phyloP scores from a whole-genome alignment of 2,329 filamentous ascomycete genomes.

The Talaromyces sp. region DNA sequence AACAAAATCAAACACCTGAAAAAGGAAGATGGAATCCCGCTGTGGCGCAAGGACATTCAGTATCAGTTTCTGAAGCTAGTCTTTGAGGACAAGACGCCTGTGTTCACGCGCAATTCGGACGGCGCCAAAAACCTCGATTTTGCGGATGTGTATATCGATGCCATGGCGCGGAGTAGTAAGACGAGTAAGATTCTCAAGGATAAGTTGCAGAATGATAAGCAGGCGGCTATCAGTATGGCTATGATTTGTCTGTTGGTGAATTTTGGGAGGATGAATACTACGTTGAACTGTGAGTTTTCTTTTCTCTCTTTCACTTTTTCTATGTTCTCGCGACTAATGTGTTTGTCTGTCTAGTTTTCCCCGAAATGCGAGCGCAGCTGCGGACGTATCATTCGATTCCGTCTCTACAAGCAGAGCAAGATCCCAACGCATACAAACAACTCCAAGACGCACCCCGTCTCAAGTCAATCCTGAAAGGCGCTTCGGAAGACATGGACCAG shows the following conservation, averaged over 20 bases:
- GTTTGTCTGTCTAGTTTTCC: constrained; percentile 67
- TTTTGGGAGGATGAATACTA: constrained; percentile 97
- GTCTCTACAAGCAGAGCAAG: constrained; percentile 89
- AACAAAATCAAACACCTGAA: constrained; percentile 65
- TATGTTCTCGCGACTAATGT: background rate
- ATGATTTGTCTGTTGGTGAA: constrained; percentile 99
- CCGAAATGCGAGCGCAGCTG: constrained; percentile 96
- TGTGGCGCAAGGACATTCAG: constrained; percentile 65
- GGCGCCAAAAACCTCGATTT: constrained; percentile 70
- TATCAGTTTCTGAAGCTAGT: constrained; percentile 60
- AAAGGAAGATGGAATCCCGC: constrained; percentile 62
- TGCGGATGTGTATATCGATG: constrained; percentile 95
- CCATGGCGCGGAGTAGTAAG: constrained; percentile 98
- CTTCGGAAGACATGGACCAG: constrained; percentile 84
- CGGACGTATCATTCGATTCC: constrained; percentile 98
- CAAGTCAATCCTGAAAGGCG: constrained; percentile 96
- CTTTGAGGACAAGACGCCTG: constrained; percentile 57
- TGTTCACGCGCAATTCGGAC: constrained; percentile 92
- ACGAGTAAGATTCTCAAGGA: constrained; percentile 98
- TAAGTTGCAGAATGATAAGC: constrained; percentile 86
- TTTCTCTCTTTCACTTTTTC: background rate
- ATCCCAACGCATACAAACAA: constrained; percentile 95
- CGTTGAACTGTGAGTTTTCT: constrained; percentile 72
- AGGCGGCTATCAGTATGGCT: constrained; percentile 94
- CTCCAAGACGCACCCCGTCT: constrained; percentile 92